Evolutionary conservation across 1,284 basidiomycete genomes (phyloP).

Genomic region (Microbotryomycetes sp.): DNA sequence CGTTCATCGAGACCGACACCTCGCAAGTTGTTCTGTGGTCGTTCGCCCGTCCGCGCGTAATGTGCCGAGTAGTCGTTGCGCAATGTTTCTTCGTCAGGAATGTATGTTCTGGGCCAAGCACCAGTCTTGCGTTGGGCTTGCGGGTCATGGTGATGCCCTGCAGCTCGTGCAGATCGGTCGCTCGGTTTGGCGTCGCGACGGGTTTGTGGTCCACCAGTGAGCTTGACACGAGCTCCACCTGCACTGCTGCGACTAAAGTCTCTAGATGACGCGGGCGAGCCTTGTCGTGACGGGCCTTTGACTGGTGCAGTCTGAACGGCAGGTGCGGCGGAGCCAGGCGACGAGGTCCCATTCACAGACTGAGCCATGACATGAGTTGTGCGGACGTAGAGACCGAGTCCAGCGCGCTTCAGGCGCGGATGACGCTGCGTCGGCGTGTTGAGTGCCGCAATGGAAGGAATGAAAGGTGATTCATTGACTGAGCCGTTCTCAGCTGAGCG

Average conservation of each 20-base stretch:
- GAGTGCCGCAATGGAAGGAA: too few relatives aligned
- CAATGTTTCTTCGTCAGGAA: slow-evolving; percentile 91
- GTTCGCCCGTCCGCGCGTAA: slow-evolving; percentile 82
- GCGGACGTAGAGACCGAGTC: too few relatives aligned
- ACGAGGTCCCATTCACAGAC: too few relatives aligned
- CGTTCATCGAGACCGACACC: slow-evolving; percentile 76
- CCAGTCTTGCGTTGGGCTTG: not conserved
- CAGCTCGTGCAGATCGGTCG: too few relatives aligned
- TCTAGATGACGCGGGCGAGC: slow-evolving; percentile 14
- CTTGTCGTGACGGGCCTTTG: slow-evolving; percentile 14
- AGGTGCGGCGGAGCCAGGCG: too few relatives aligned
- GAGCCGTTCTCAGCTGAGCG: too few relatives aligned
- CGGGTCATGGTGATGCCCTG: not conserved
- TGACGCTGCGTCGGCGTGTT: too few relatives aligned
- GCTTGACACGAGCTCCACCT: not conserved
- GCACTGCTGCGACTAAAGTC: slow-evolving; percentile 14
- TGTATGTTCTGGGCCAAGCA: slow-evolving; percentile 5
- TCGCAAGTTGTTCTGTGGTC: slow-evolving; percentile 84
- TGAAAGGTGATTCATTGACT: too few relatives aligned
- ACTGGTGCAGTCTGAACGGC: too few relatives aligned
- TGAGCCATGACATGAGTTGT: too few relatives aligned
- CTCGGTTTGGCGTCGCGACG: not conserved
- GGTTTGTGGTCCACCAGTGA: not conserved
- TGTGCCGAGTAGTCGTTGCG: slow-evolving; percentile 88
- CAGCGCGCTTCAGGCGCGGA: too few relatives aligned